Evolutionary conservation across 78 protist genomes (phyloP).

Genomic region (Salpingoeca rosetta): DNA sequence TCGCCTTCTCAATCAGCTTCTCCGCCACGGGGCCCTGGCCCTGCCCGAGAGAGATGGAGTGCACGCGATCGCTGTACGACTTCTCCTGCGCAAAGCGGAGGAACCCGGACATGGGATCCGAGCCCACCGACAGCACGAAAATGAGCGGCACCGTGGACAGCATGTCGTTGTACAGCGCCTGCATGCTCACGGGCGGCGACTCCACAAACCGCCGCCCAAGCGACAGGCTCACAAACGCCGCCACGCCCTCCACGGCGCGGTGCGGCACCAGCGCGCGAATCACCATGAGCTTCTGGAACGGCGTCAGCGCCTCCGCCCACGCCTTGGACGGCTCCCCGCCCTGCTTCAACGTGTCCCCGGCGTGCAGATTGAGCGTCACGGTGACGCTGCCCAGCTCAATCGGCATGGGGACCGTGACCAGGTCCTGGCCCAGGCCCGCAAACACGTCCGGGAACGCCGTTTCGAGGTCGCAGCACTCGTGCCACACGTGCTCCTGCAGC

Average conservation of each 20-base stretch:
- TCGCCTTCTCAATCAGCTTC: conserved; percentile 16
- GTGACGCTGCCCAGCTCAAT: not conserved
- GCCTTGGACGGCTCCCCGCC: not conserved
- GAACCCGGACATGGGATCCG: conserved; percentile 57
- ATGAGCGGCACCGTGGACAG: conserved; percentile 50
- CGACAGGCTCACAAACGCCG: not conserved
- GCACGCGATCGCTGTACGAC: conserved; percentile 2
- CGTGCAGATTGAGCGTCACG: too few relatives aligned
- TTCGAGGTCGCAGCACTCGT: not conserved
- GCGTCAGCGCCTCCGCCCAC: not conserved
- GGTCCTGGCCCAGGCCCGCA: not conserved
- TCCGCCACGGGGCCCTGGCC: conserved; percentile 63
- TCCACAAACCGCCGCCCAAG: conserved; percentile 49
- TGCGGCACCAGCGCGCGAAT: conserved; percentile 45
- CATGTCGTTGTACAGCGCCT: conserved; percentile 45
- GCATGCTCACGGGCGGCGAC: conserved; percentile 41
- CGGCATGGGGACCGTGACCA: not conserved
- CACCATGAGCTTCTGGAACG: conserved; percentile 41
- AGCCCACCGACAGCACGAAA: conserved; percentile 72
- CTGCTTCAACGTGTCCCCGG: too few relatives aligned
- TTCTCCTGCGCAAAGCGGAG: conserved; percentile 6
- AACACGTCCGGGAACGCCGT: not conserved
- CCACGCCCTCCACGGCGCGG: conserved; percentile 29
- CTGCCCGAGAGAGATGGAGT: conserved; percentile 63
- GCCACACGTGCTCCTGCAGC: conserved; percentile 4